phyloP scores from a whole-genome alignment of 2,329 filamentous ascomycete genomes.

The Fonsecaea multimorphosa region DNA sequence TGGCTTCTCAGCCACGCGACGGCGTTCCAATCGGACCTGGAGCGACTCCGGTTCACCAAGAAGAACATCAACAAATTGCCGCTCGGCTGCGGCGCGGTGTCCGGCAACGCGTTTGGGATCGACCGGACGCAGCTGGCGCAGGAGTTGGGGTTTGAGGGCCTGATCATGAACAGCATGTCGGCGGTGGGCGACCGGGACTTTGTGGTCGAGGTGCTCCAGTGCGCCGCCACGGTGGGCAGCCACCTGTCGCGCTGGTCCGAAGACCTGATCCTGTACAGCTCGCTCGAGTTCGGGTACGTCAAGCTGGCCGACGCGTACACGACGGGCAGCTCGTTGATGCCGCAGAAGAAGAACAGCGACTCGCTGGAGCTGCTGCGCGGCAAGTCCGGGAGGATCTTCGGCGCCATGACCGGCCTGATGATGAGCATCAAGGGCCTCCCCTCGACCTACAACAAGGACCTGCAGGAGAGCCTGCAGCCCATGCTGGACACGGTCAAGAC shows the following conservation, averaged over 20 bases:
- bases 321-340: slow-evolving; percentile 78
- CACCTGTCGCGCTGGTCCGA: slow-evolving; percentile 83
- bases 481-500: slow-evolving; percentile 82
- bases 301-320: slow-evolving; percentile 78
- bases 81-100: slow-evolving; percentile 76
- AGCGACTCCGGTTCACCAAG: slow-evolving; percentile 75
- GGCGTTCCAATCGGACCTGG: slow-evolving; percentile 74
- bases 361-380: slow-evolving; percentile 76
- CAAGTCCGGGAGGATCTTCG: slow-evolving; percentile 77
- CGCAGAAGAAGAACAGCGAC: slow-evolving; percentile 84
- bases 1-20: slow-evolving; percentile 79
- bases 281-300: slow-evolving; percentile 77
- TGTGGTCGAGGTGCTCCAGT: slow-evolving; percentile 79
- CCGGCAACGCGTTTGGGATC: slow-evolving; percentile 81
- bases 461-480: slow-evolving; percentile 88
- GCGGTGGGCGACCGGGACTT: slow-evolving; percentile 81
- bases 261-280: slow-evolving; percentile 83
- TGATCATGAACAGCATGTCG: slow-evolving; percentile 48
- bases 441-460: slow-evolving; percentile 86
- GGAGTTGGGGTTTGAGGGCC: slow-evolving; percentile 78
- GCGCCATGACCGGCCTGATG: slow-evolving; percentile 81
- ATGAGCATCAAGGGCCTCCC: slow-evolving; percentile 77
- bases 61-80: slow-evolving; percentile 74
- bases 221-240: slow-evolving; percentile 76
- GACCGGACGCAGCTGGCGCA: slow-evolving; percentile 78